A percentile compares a stretch with the other conserved stretches of the same genome.
Conservation (phyloP, 2,329 filamentous ascomycete genomes). For the Fusarium stilboides region DNA sequence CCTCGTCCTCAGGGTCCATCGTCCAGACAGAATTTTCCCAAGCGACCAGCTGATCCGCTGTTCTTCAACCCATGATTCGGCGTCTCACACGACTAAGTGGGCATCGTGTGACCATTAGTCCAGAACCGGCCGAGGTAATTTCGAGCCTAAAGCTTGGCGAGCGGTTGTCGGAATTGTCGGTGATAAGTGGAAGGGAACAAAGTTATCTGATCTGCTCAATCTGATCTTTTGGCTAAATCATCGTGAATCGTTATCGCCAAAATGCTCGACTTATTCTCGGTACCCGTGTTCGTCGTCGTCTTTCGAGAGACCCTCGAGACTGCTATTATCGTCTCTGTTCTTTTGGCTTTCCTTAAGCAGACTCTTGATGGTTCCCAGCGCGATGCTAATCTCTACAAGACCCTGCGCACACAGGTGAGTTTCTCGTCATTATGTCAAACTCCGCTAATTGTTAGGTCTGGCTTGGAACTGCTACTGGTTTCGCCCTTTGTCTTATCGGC, state of each 20-base stretch:
- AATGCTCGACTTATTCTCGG: conserved; percentile 79
- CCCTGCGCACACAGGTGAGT: conserved; percentile 75
- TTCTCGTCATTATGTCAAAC: background rate
- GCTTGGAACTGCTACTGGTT: conserved; percentile 61
- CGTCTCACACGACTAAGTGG: conserved; percentile 31
- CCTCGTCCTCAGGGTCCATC: background rate
- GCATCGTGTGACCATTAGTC: conserved; percentile 40
- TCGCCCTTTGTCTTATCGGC: conserved; percentile 73
- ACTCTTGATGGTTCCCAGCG: conserved; percentile 76
- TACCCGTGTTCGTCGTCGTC: conserved; percentile 90
- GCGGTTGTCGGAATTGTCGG: conserved; percentile 22
- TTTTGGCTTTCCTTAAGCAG: conserved; percentile 88
- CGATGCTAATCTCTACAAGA: conserved; percentile 76
- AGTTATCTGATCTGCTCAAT: conserved; percentile 37
- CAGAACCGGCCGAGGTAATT: conserved; percentile 38
- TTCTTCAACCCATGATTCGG: conserved; percentile 30
- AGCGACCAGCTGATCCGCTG: conserved; percentile 14
- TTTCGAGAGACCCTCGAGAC: conserved; percentile 90
- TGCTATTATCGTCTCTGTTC: conserved; percentile 86
- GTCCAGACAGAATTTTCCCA: conserved; percentile 32
- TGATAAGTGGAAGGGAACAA: no score
- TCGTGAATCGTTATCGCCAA: conserved; percentile 19
- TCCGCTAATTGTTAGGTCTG: conserved; percentile 63
- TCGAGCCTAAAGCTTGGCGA: conserved; percentile 26
- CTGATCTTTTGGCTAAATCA: conserved; percentile 8